These are phyloP conservation scores for Penicillium decumbens DNA, from an alignment of 2,329 filamentous ascomycete species.

Conservation along the genomic window DNA sequence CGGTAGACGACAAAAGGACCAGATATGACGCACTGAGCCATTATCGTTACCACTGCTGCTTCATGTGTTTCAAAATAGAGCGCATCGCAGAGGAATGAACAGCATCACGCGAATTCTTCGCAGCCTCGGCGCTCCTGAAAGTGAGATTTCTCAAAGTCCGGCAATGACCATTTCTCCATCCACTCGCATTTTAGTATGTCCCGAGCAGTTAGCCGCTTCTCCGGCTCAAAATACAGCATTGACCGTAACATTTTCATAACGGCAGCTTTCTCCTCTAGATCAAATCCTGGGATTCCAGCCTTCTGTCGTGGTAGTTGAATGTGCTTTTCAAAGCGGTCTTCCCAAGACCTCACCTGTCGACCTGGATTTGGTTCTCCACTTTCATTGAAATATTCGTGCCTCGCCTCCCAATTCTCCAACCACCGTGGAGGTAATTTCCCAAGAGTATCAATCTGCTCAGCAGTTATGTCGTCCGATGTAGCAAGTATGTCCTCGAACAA, in stretches of 20 bases:
- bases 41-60: not conserved
- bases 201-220: slow-evolving; percentile 12
- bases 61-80: too few species aligned
- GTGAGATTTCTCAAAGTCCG: not conserved
- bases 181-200: slow-evolving; percentile 14
- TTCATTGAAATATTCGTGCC: slow-evolving; percentile 6
- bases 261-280: slow-evolving; percentile 11
- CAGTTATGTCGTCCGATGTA: slow-evolving; percentile 23
- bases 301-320: slow-evolving; percentile 1
- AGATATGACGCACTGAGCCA: too few species aligned
- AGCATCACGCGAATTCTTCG: too few species aligned
- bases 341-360: slow-evolving; percentile 10
- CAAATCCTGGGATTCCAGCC: slow-evolving; percentile 6
- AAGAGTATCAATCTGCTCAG: slow-evolving; percentile 25
- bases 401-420: slow-evolving; percentile 17
- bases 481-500: slow-evolving; percentile 25
- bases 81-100: not conserved
- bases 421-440: slow-evolving; percentile 22
- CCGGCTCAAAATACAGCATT: slow-evolving; percentile 16
- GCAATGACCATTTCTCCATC: slow-evolving; percentile 21
- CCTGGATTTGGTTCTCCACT: slow-evolving; percentile 4
- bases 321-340: slow-evolving; percentile 8
- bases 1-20: too few species aligned
- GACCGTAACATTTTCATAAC: slow-evolving; percentile 5
- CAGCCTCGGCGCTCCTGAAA: too few species aligned